Evolutionary conservation across 2,329 filamentous ascomycete genomes (phyloP).

Genomic region (Pezicula carpinea): DNA sequence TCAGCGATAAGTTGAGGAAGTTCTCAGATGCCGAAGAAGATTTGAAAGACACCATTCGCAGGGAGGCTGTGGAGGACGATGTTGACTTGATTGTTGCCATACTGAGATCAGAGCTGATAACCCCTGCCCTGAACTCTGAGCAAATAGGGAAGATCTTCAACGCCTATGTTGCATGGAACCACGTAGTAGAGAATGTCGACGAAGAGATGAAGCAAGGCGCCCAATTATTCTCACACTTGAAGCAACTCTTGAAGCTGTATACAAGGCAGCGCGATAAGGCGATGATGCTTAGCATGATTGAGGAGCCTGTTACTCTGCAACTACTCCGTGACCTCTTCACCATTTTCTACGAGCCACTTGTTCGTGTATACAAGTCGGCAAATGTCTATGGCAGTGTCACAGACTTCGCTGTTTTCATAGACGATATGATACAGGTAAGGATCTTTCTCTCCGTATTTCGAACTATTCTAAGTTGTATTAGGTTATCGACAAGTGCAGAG

Average conservation of each 20-base stretch:
- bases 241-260: constrained; percentile 89
- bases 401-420: constrained; percentile 88
- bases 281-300: constrained; percentile 94
- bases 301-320: constrained; percentile 95
- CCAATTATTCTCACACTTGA: constrained; percentile 88
- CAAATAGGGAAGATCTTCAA: constrained; percentile 88
- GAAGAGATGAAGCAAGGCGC: constrained; percentile 85
- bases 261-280: constrained; percentile 89
- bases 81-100: constrained; percentile 85
- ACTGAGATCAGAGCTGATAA: constrained; percentile 70
- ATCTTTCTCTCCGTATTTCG: not conserved
- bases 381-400: constrained; percentile 98
- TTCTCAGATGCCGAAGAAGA: constrained; percentile 74
- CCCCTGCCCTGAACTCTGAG: constrained; percentile 64
- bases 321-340: constrained; percentile 94
- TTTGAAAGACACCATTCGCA: constrained; percentile 67
- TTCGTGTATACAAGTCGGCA: constrained; percentile 96
- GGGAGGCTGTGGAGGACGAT: constrained; percentile 67
- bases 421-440: constrained; percentile 80
- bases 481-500: constrained; percentile 61
- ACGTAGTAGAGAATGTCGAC: constrained; percentile 85
- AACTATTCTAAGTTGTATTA: constrained; percentile 25
- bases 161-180: constrained; percentile 93
- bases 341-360: constrained; percentile 97
- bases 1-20: constrained; percentile 75